Conservation (phyloP, 2,329 filamentous ascomycete species). For the Achaetomium macrosporum region DNA sequence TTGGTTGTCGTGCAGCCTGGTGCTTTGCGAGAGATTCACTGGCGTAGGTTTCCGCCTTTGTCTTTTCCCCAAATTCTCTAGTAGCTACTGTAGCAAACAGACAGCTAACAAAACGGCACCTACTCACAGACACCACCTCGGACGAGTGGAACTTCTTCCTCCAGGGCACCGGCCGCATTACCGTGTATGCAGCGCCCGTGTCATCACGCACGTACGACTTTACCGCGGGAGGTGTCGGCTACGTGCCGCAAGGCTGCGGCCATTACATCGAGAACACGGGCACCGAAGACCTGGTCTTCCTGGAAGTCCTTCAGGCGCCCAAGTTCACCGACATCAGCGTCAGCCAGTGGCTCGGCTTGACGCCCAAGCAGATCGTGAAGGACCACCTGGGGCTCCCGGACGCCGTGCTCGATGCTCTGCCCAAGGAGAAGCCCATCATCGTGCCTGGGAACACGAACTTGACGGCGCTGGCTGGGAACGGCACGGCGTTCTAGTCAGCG, state of each 20-base stretch:
- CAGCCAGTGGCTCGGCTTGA: conserved; percentile 53
- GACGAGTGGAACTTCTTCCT: conserved; percentile 60
- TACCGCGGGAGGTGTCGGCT: conserved; percentile 53
- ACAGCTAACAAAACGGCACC: too few species aligned
- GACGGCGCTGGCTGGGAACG: conserved; percentile 15
- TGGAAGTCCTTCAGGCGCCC: conserved; percentile 52
- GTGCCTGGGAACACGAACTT: conserved; percentile 17
- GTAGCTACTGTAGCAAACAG: too few species aligned
- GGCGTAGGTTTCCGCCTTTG: conserved; percentile 32
- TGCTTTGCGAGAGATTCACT: conserved; percentile 61
- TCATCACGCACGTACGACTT: conserved; percentile 53
- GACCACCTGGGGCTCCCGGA: conserved; percentile 41
- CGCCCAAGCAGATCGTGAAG: conserved; percentile 51
- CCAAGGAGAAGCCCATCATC: conserved; percentile 19
- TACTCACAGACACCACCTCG: conserved; percentile 38
- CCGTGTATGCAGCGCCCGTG: conserved; percentile 47
- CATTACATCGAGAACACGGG: conserved; percentile 60
- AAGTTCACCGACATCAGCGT: conserved; percentile 50
- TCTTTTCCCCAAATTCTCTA: not conserved
- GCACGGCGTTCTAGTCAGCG: not conserved
- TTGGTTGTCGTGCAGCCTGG: conserved; percentile 54
- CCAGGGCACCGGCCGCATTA: conserved; percentile 48
- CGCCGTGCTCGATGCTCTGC: conserved; percentile 12
- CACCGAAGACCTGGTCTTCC: conserved; percentile 49
- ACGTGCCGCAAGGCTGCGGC: conserved; percentile 47